Percentiles rank a stretch among this genome's conserved stretches.
These are phyloP conservation scores for Fusarium miscanthi DNA, from an alignment of 2,329 filamentous ascomycete genomes.

Conservation along the genomic window DNA sequence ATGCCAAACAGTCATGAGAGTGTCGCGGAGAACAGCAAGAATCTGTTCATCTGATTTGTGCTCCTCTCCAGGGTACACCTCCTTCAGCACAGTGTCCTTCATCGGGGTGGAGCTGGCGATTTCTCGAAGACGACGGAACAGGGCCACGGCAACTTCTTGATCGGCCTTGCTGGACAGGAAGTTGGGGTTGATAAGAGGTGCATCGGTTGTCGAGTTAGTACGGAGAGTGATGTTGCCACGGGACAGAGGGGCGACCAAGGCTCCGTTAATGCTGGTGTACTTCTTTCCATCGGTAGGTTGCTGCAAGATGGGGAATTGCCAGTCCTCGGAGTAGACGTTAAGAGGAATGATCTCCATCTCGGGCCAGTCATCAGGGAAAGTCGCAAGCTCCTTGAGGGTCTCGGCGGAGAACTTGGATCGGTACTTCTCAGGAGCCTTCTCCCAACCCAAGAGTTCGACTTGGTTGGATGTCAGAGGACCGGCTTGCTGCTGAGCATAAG, in stretches of 20 bases:
- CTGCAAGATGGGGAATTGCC: slow-evolving; percentile 33
- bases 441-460: slow-evolving; percentile 42
- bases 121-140: slow-evolving; percentile 56
- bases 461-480: slow-evolving; percentile 41
- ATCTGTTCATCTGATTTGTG: slow-evolving; percentile 56
- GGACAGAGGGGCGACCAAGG: slow-evolving; percentile 55
- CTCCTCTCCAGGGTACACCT: slow-evolving; percentile 40
- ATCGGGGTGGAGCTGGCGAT: slow-evolving; percentile 30
- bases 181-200: slow-evolving; percentile 59
- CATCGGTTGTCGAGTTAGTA: slow-evolving; percentile 48
- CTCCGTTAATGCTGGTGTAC: slow-evolving; percentile 42
- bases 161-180: slow-evolving; percentile 58
- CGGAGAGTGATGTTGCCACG: slow-evolving; percentile 58
- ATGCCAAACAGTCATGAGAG: slow-evolving; percentile 40
- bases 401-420: slow-evolving; percentile 27
- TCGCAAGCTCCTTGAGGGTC: slow-evolving; percentile 31
- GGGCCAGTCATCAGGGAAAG: slow-evolving; percentile 50
- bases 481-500: slow-evolving; percentile 24
- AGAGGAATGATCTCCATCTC: slow-evolving; percentile 48
- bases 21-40: slow-evolving; percentile 46
- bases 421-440: slow-evolving; percentile 41
- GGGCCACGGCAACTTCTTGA: slow-evolving; percentile 56
- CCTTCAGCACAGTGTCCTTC: slow-evolving; percentile 53
- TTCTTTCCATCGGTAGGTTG: slow-evolving; percentile 34
- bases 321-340: slow-evolving; percentile 37